A percentile compares a stretch with the other conserved stretches of the same genome.
phyloP scores from a whole-genome alignment of 208 protist species.

The Crithidia sp. region DNA sequence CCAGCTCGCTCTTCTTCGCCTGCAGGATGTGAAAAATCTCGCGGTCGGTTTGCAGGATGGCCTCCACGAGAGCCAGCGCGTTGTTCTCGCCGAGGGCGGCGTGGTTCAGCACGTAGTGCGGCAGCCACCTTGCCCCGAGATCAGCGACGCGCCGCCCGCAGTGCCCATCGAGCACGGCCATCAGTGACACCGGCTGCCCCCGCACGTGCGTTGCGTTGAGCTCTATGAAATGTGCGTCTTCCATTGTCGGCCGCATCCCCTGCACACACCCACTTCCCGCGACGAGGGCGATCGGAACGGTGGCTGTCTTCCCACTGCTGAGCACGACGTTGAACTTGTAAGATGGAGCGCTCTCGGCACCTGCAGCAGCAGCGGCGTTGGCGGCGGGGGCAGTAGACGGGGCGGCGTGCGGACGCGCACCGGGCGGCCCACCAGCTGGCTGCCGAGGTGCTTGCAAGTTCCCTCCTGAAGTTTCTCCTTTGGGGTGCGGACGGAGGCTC shows the following conservation, averaged over 20 bases:
- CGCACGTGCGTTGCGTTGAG: constrained; percentile 49
- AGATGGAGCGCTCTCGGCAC: constrained; percentile 2
- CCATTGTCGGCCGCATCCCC: constrained; percentile 82
- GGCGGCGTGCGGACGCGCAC: not conserved
- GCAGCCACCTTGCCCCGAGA: constrained; percentile 60
- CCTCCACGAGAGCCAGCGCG: constrained; percentile 74
- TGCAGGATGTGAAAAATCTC: constrained; percentile 43
- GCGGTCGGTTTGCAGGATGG: constrained; percentile 75
- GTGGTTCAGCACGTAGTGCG: constrained; percentile 69
- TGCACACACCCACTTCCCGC: constrained; percentile 68
- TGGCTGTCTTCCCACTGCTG: constrained; percentile 68
- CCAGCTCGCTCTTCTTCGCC: constrained; percentile 14
- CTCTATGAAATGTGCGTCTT: constrained; percentile 76
- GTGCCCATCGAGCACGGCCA: constrained; percentile 85
- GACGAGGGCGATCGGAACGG: constrained; percentile 49
- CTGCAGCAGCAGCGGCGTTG: not conserved
- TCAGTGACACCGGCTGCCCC: constrained; percentile 63
- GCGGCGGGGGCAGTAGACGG: not conserved
- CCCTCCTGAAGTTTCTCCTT: not conserved
- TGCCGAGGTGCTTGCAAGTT: no score
- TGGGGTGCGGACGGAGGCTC: constrained; percentile 4
- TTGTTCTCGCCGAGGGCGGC: constrained; percentile 70
- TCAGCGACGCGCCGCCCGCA: constrained; percentile 79
- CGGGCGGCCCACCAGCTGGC: not conserved
- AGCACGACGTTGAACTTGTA: constrained; percentile 83